phyloP scores from a whole-genome alignment of 352 stramenopile species.

The Lagenidium giganteum region DNA sequence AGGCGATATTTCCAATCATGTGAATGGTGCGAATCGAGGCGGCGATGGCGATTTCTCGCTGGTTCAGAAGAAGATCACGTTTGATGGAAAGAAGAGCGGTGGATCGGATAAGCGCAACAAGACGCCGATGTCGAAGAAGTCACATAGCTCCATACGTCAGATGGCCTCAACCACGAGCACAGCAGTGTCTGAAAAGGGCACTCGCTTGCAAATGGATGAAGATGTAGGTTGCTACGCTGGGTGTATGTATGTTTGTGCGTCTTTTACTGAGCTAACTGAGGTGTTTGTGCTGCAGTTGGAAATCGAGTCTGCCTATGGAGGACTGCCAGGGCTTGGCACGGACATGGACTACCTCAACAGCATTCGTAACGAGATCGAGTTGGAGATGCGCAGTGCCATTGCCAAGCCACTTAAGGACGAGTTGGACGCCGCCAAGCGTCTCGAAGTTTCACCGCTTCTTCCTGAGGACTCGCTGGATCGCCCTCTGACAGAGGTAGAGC shows the following conservation, averaged over 20 bases:
- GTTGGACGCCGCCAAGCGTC: too few relatives aligned
- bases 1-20: constrained; percentile 74
- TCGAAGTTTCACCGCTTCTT: too few relatives aligned
- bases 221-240: constrained; percentile 28
- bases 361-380: constrained; percentile 48
- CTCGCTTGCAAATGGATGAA: too few relatives aligned
- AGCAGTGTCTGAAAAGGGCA: constrained; percentile 14
- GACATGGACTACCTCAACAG: constrained; percentile 32
- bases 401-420: too few relatives aligned
- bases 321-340: constrained; percentile 27
- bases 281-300: constrained; percentile 23
- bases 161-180: constrained; percentile 8
- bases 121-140: constrained; percentile 12
- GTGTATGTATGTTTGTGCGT: too few relatives aligned
- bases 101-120: too few relatives aligned
- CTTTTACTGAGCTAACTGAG: not conserved
- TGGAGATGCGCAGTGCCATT: too few relatives aligned
- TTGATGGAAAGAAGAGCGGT: too few relatives aligned
- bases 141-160: constrained; percentile 2
- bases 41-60: constrained; percentile 1
- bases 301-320: constrained; percentile 70
- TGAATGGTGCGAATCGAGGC: constrained; percentile 6
- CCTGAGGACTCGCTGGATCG: too few relatives aligned
- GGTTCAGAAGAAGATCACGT: constrained; percentile 4
- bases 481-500: too few relatives aligned